Base-by-base conservation (phyloP, 257 asterid genomes). In the Ilex asprella region DNA sequence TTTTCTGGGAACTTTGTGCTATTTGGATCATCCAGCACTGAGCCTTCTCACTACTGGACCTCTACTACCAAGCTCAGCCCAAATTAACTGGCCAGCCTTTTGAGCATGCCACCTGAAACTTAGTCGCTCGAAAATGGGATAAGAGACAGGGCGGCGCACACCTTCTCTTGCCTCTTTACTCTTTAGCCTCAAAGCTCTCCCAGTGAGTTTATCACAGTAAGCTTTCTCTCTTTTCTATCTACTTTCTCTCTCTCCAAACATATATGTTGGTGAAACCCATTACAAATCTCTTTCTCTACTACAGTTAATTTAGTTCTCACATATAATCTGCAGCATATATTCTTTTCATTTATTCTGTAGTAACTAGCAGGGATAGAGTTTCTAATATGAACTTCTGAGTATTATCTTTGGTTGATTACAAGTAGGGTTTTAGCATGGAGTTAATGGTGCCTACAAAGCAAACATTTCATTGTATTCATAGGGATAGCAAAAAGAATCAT, bases 361-460 rank as follows among this genome's bases (percentile, higher is more conserved):
- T 41, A 11, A 11, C 47, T 41, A 6, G 10, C 12, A 21, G 27
- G 27, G 27, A 21, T 41, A 6, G 7, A 39, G 15, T 35, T 56
- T 1, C 30, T 30, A 31, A 13, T 50, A 47, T 27, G n/a, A 16
- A n/a, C 3, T 31, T 31, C 59, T 30, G 10, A 46, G 30, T 4
- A 12, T 50, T 21, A 39, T 6, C 2, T 12, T 12, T 6, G 15
- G 39, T 12, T 55, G 31, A 29, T 16, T 32, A 9, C 11, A n/a
- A 2, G 12, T 43, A 16, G 13, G 12, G 15, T 58, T 46, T 46
- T 21, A 61, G 52, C n/a, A 87, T 89, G 97, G 95, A 81, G 44
- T 56, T 81, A 68, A 75, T 65, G 64, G 76, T 78, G 52, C 85
- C 91, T 16, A 47, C 77, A 43, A 81, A 71, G 65, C 86, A 80